Base-by-base conservation (phyloP, 495 filamentous ascomycete genomes). In the Wilcoxina mikolae region DNA sequence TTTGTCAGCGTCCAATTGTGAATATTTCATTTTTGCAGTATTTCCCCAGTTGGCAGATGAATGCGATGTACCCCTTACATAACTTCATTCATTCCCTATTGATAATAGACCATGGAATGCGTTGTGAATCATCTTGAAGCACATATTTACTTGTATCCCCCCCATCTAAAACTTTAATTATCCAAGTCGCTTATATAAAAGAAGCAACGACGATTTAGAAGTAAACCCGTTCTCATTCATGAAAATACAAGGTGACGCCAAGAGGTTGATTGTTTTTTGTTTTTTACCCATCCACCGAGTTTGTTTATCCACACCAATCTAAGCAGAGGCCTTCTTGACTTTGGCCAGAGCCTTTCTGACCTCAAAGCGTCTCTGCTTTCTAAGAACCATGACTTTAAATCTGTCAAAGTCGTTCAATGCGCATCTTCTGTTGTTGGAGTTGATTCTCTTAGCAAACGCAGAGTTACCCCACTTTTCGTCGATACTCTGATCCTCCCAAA, bases 321-420 rank as follows among this genome's bases (percentile, higher is more conserved):
- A 57, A 26, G 55, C 55, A n/a, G 55, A 43, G 29, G 55, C 31
- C 55, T 57, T 57, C 70, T 69, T 72, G 68, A 85, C 75, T 77
- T 90, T 88, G 62, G 86, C 83, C 61, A 85, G 74, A 61, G 87
- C 80, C 82, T 95, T 95, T 73, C 81, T 85, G 72, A 94, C 82
- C 77, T 94, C 90, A 76, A 87, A 95, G 68, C 89, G 82, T 68
- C 84, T 81, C 84, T 95, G 89, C 82, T 96, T 96, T 80, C 83
- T 87, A 74, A 95, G 76, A 70, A 87, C 78, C 78, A 96, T 77
- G 62, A 96, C 89, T 82, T 96, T 95, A 85, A 96, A 99, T 68
- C 91, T 82, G 78, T 99, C 93, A 70, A 99, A 96, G 77, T 99
- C 93, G 75, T 78, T 90, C 58, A 99, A 77, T 64, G 81, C 80